Conservation (phyloP, 2,329 filamentous ascomycete genomes). For the Byssoonygena ceratinophila region DNA sequence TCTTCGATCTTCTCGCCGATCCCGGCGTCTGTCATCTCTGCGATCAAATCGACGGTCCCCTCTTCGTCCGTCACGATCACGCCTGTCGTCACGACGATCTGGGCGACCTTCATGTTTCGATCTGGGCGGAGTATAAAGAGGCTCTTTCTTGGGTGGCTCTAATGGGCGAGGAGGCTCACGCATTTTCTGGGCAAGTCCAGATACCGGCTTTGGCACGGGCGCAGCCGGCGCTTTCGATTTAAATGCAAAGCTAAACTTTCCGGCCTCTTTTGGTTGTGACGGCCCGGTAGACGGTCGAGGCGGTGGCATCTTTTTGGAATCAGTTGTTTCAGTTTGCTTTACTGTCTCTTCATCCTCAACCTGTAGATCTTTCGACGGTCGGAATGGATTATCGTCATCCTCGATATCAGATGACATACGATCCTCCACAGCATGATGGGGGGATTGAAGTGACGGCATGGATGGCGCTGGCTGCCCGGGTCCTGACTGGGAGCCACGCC, state of each 20-base stretch:
- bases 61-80: conserved; percentile 30
- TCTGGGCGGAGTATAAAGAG: conserved; percentile 27
- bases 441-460: conserved; percentile 24
- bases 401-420: conserved; percentile 32
- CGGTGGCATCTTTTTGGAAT: conserved; percentile 44
- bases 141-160: conserved; percentile 31
- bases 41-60: conserved; percentile 35
- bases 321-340: conserved; percentile 29
- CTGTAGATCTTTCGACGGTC: conserved; percentile 54
- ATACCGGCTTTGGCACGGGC: conserved; percentile 42
- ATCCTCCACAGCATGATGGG: conserved; percentile 25
- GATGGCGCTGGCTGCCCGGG: conserved; percentile 27
- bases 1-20: conserved; percentile 17
- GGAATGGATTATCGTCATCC: conserved; percentile 51
- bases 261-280: conserved; percentile 43
- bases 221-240: conserved; percentile 61
- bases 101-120: conserved; percentile 33
- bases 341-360: conserved; percentile 52
- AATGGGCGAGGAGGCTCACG: conserved; percentile 31
- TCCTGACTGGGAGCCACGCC: conserved; percentile 36
- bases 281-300: conserved; percentile 46
- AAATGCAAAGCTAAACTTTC: conserved; percentile 88
- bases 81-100: conserved; percentile 35
- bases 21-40: conserved; percentile 31
- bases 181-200: conserved; percentile 41